phyloP scores from a whole-genome alignment of 352 stramenopile genomes.

The Phytophthora cactorum region DNA sequence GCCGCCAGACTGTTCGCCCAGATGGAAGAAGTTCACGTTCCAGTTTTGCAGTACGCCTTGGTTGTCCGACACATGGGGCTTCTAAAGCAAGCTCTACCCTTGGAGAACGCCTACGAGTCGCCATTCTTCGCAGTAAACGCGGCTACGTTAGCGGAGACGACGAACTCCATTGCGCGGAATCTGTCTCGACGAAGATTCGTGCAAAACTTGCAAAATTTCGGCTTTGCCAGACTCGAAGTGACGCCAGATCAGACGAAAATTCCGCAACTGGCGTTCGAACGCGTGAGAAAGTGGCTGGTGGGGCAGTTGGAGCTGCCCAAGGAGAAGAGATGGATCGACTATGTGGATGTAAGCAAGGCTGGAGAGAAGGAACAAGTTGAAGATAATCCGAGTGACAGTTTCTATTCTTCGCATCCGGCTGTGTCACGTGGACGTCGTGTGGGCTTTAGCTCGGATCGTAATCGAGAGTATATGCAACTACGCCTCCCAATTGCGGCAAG shows the following conservation, averaged over 20 bases:
- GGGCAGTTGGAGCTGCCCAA: conserved; percentile 56
- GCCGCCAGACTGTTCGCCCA: conserved; percentile 48
- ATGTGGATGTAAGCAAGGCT: conserved; percentile 51
- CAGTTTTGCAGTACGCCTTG: conserved; percentile 69
- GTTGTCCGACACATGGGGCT: conserved; percentile 68
- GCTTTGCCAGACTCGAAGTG: conserved; percentile 77
- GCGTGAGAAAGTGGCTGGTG: conserved; percentile 68
- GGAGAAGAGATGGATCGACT: conserved; percentile 70
- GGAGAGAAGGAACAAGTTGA: conserved; percentile 1
- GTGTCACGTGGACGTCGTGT: conserved; percentile 77
- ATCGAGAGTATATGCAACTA: conserved; percentile 83
- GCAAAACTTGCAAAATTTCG: conserved; percentile 72
- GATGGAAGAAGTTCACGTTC: conserved; percentile 44
- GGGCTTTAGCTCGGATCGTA: conserved; percentile 73
- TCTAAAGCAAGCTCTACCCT: conserved; percentile 60
- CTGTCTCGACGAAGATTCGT: conserved; percentile 67
- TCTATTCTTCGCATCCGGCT: conserved; percentile 39
- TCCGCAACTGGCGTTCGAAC: conserved; percentile 55
- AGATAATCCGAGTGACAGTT: conserved; percentile 19
- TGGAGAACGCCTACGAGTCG: conserved; percentile 53
- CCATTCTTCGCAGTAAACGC: conserved; percentile 76
- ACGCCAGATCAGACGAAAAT: conserved; percentile 68
- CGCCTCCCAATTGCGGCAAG: conserved; percentile 65
- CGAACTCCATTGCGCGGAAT: conserved; percentile 55
- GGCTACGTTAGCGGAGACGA: conserved; percentile 31